Conservation (phyloP, 1,284 basidiomycete species). For the Apiotrichum veenhuisii region DNA sequence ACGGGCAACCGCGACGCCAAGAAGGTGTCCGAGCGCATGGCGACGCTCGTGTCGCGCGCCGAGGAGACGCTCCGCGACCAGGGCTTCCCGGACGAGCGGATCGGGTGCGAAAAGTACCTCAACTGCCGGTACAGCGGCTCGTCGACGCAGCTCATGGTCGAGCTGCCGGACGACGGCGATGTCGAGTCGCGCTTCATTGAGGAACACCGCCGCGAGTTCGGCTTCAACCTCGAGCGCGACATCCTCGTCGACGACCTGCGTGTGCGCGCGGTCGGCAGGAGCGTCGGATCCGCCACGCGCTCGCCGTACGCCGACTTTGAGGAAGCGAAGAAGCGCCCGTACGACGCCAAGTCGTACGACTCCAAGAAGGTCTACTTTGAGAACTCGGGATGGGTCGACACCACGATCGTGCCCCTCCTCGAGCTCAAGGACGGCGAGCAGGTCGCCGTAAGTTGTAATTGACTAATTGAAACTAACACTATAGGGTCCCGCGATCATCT, state of each 20-base stretch:
- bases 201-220: slow-evolving; percentile 42
- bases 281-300: slow-evolving; percentile 23
- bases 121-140: slow-evolving; percentile 41
- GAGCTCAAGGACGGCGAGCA: slow-evolving; percentile 33
- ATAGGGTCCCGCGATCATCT: slow-evolving; percentile 39
- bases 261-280: slow-evolving; percentile 38
- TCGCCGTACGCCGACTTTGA: slow-evolving; percentile 31
- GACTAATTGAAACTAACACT: not conserved
- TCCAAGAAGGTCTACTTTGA: slow-evolving; percentile 39
- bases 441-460: slow-evolving; percentile 18
- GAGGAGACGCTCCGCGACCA: slow-evolving; percentile 65
- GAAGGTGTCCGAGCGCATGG: slow-evolving; percentile 26
- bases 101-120: slow-evolving; percentile 60
- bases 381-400: slow-evolving; percentile 28
- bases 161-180: slow-evolving; percentile 28
- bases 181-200: slow-evolving; percentile 31
- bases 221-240: slow-evolving; percentile 37
- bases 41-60: slow-evolving; percentile 52
- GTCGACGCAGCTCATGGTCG: slow-evolving; percentile 42
- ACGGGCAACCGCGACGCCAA: slow-evolving; percentile 19
- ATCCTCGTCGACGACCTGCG: slow-evolving; percentile 40
- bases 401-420: slow-evolving; percentile 27
- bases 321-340: slow-evolving; percentile 11
- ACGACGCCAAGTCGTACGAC: slow-evolving; percentile 7
- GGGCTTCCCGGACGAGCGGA: slow-evolving; percentile 72